A percentile compares a stretch with the other conserved stretches of the same genome.
These are phyloP conservation scores for Penicillium sp. DNA, from an alignment of 2,329 filamentous ascomycete genomes.

Conservation along the genomic window DNA sequence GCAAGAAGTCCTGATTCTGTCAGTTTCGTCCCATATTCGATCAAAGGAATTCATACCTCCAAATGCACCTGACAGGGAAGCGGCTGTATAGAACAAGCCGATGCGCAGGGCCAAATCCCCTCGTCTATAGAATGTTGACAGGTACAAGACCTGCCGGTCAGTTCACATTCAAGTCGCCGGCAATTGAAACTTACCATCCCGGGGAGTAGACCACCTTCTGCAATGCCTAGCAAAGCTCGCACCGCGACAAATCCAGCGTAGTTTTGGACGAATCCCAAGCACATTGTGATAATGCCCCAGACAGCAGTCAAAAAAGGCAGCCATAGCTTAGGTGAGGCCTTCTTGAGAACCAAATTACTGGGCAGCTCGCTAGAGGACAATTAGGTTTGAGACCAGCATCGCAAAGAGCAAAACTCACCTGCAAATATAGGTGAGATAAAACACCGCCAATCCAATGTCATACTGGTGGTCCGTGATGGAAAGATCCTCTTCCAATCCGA, in stretches of 20 bases:
- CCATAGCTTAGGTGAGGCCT: slow-evolving; percentile 62
- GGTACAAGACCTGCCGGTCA: slow-evolving; percentile 58
- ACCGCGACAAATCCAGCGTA: slow-evolving; percentile 62
- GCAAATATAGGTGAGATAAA: slow-evolving; percentile 62
- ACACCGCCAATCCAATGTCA: slow-evolving; percentile 64
- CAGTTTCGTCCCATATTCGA: not conserved
- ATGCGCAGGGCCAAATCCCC: slow-evolving; percentile 64
- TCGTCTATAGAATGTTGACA: slow-evolving; percentile 63
- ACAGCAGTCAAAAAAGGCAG: slow-evolving; percentile 57
- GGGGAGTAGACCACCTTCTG: slow-evolving; percentile 66
- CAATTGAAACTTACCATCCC: slow-evolving; percentile 56
- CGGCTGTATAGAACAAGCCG: slow-evolving; percentile 68
- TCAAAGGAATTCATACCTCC: slow-evolving; percentile 45
- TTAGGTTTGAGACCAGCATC: not conserved
- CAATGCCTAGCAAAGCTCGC: slow-evolving; percentile 62
- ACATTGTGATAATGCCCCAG: slow-evolving; percentile 61
- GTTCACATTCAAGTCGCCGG: not conserved
- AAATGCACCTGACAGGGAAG: slow-evolving; percentile 66
- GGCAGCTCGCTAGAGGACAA: slow-evolving; percentile 59
- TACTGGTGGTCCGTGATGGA: slow-evolving; percentile 64
- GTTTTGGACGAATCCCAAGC: slow-evolving; percentile 39
- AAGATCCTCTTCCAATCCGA: slow-evolving; percentile 62
- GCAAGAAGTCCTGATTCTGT: slow-evolving; percentile 55
- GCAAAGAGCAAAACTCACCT: slow-evolving; percentile 42
- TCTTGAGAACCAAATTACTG: slow-evolving; percentile 65